These are phyloP conservation scores for Haplosporangium sp. DNA, from an alignment of 371 early-diverging fungal species.

Conservation along the genomic window DNA sequence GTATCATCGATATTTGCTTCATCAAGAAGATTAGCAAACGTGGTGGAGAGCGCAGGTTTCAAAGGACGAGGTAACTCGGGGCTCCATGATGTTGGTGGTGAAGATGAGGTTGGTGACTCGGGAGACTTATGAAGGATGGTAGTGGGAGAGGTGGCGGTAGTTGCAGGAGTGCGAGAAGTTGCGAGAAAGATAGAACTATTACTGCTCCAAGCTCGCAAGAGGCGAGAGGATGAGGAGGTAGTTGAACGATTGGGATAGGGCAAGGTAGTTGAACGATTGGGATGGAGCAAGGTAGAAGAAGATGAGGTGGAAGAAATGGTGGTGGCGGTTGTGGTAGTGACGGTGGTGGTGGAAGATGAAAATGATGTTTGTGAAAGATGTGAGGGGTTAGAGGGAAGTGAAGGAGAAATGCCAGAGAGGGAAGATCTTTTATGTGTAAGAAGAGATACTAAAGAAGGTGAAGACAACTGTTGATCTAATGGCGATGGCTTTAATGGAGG, in stretches of 20 bases:
- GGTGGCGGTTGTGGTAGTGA: too few relatives aligned
- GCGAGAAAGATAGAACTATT: not conserved
- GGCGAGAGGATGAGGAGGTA: not conserved
- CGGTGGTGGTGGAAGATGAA: not conserved
- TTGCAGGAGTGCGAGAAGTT: not conserved
- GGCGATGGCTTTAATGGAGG: not conserved
- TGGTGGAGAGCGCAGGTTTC: conserved; percentile 1
- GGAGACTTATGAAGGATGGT: not conserved
- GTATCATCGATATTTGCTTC: not conserved
- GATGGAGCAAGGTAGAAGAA: not conserved
- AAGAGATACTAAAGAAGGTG: conserved; percentile 1
- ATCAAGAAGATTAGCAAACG: not conserved
- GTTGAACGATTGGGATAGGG: conserved; percentile 1
- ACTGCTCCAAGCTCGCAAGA: not conserved
- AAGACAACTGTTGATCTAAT: not conserved
- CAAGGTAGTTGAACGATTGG: conserved; percentile 6
- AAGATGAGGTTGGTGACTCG: not conserved
- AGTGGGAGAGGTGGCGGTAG: not conserved
- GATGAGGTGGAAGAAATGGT: too few relatives aligned
- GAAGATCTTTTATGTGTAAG: not conserved
- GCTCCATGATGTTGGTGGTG: not conserved
- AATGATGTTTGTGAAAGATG: not conserved
- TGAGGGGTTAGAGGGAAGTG: not conserved
- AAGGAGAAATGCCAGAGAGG: not conserved
- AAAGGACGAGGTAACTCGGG: not conserved